These are phyloP conservation scores for Ogataea minuta DNA, from an alignment of 805 yeast genomes.

Conservation along the genomic window DNA sequence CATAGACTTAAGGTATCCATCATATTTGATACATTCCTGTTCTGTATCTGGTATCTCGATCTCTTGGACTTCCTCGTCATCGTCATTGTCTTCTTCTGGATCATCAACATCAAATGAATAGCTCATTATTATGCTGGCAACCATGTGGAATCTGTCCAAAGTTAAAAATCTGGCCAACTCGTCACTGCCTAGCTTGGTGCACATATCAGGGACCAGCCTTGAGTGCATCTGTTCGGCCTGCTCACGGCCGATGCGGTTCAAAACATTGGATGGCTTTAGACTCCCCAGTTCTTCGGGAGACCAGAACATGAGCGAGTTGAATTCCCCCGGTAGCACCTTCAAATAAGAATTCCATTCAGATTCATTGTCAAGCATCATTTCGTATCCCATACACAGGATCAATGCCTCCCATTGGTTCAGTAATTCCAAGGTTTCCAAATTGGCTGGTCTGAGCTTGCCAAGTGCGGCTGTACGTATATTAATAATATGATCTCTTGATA, in stretches of 20 bases:
- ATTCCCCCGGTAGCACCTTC: constrained; percentile 60
- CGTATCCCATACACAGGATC: constrained; percentile 65
- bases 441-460: constrained; percentile 33
- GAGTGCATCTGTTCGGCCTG: constrained; percentile 61
- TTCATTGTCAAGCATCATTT: constrained; percentile 42
- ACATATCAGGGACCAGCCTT: constrained; percentile 40
- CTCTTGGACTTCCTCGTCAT: constrained; percentile 29
- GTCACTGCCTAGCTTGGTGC: constrained; percentile 36
- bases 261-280: constrained; percentile 68
- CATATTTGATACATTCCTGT: constrained; percentile 24
- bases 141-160: constrained; percentile 59
- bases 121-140: constrained; percentile 82
- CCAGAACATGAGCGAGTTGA: constrained; percentile 84
- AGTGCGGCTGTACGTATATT: constrained; percentile 59
- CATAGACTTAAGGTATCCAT: constrained; percentile 68
- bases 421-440: constrained; percentile 36
- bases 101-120: constrained; percentile 83
- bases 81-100: constrained; percentile 23
- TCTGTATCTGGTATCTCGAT: constrained; percentile 24
- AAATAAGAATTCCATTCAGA: constrained; percentile 74
- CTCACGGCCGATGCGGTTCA: constrained; percentile 67
- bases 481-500: constrained; percentile 60
- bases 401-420: constrained; percentile 77
- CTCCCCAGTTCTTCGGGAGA: constrained; percentile 49
- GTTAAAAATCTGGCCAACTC: constrained; percentile 38